Evolutionary conservation across 371 early-diverging fungal species (phyloP), one percentile per base, ranked within the genome.

Genomic region (Haplosporangium sp.): DNA sequence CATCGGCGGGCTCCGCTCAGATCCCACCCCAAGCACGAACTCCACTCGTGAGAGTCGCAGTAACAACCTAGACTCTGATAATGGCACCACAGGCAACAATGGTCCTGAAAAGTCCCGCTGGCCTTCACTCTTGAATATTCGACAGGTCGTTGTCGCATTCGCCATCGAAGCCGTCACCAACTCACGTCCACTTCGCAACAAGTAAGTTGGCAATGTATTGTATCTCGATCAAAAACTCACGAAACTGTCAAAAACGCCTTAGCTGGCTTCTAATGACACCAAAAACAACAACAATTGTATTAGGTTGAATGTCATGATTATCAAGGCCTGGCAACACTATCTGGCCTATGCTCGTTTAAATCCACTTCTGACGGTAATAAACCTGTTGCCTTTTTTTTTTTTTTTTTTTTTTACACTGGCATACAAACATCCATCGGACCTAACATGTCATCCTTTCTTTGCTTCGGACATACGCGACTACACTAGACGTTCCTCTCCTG

Each of bases 311-410:
- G 46, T 45, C 14, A 29, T 60, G 2, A 64, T 53, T 37, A 21
- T 56, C 8, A 43, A 20, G 0, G 36, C 54, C 2, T 72, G 80
- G 80, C 48, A 52, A 8, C 29, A 38, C 1, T 79, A 79, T 21
- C 47, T 68, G 8, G 13, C 16, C 0, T 68, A 69, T 18, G 46
- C 52, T 10, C 54, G 58, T 0, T 53, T 41, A 0, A 65, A 69
- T 46, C 80, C 80, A 14, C 45, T 79, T 13, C n/a, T 59, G 62
- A 79, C 73, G 40, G 80, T 79, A 73, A 43, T 1, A 7, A 43
- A 21, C 43, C 18, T 47, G n/a, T 36, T 20, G 16, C 14, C n/a
- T 16, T 54, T 14, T 29, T n/a, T 53, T 53, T n/a, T 36, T 64
- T 57, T 7, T 37, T 42, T 11, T 16, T 40, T 18, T 40, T 21